Evolutionary conservation across 805 yeast species (phyloP).

Genomic region (Yarrowia bubula): DNA sequence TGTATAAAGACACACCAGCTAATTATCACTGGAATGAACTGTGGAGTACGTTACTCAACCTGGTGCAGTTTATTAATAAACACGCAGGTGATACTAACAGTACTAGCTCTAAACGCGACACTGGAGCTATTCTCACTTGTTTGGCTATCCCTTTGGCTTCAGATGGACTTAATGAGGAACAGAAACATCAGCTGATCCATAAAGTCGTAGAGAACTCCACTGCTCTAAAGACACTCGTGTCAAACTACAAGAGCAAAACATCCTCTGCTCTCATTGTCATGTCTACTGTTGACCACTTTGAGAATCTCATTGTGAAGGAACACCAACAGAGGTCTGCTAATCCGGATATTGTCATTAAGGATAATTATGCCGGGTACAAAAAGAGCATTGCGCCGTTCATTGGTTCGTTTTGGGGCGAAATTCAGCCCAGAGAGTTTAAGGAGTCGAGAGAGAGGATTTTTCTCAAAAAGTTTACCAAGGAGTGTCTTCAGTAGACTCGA

Average conservation of each 20-base stretch:
- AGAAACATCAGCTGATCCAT: conserved; percentile 6
- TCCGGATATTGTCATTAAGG: conserved; percentile 10
- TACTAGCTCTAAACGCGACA: conserved; percentile 31
- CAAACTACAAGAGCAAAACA: conserved; percentile 21
- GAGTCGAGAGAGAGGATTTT: conserved; percentile 34
- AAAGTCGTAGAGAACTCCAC: conserved; percentile 18
- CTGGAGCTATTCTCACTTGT: conserved; percentile 31
- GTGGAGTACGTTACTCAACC: conserved; percentile 39
- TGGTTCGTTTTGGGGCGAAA: conserved; percentile 23
- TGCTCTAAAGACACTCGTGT: conserved; percentile 11
- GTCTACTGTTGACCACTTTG: conserved; percentile 36
- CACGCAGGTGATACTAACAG: conserved; percentile 29
- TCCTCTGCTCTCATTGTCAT: conserved; percentile 26
- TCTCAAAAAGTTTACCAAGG: conserved; percentile 32
- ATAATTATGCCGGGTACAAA: conserved; percentile 1
- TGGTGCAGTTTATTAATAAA: conserved; percentile 35
- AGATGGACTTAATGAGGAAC: neutral
- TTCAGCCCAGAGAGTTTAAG: conserved; percentile 29
- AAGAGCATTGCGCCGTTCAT: conserved; percentile 14
- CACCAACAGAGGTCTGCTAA: conserved; percentile 35
- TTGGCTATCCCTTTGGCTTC: conserved; percentile 14
- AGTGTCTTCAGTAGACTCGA: conserved; percentile 5
- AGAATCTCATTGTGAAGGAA: conserved; percentile 35
- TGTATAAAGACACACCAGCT: conserved; percentile 22
- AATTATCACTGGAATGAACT: conserved; percentile 43